These are phyloP conservation scores for Dentiscutata heterogama DNA, from an alignment of 371 early-diverging fungal genomes.

Conservation along the genomic window DNA sequence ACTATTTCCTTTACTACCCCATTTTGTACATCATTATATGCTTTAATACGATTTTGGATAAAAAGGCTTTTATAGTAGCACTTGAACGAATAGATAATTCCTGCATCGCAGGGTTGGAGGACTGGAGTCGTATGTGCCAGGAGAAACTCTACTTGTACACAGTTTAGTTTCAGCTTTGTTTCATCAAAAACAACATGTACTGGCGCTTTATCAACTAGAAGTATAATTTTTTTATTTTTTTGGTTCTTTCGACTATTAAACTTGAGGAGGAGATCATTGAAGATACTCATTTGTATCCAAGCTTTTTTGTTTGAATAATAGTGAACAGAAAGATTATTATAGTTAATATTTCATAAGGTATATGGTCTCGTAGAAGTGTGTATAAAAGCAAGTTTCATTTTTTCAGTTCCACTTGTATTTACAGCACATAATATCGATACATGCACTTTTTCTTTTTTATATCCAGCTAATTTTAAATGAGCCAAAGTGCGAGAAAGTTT, in stretches of 20 bases:
- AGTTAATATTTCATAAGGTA: too few relatives aligned
- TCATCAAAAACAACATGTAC: constrained; percentile 32
- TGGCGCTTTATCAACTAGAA: constrained; percentile 24
- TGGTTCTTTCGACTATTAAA: too few relatives aligned
- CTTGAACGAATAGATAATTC: constrained; percentile 37
- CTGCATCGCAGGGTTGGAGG: constrained; percentile 23
- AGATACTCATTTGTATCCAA: too few relatives aligned
- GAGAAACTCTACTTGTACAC: constrained; percentile 16
- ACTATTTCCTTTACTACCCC: not conserved
- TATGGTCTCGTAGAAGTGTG: too few relatives aligned
- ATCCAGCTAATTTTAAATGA: not conserved
- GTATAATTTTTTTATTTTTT: constrained; percentile 5
- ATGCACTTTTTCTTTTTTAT: constrained; percentile 20
- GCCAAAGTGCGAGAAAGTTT: not conserved
- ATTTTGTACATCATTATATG: constrained; percentile 24
- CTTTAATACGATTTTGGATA: constrained; percentile 16
- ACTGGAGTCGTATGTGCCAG: not conserved
- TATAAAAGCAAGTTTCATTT: too few relatives aligned
- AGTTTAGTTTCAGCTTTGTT: constrained; percentile 10
- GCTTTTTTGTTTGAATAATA: too few relatives aligned
- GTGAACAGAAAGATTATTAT: too few relatives aligned
- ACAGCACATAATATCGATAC: constrained; percentile 4
- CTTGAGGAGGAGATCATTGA: too few relatives aligned
- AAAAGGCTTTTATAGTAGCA: constrained; percentile 2
- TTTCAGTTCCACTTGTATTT: not conserved